These are phyloP conservation scores for Beta vulgaris DNA, from an alignment of 148 eudicot genomes.

Conservation along the genomic window DNA sequence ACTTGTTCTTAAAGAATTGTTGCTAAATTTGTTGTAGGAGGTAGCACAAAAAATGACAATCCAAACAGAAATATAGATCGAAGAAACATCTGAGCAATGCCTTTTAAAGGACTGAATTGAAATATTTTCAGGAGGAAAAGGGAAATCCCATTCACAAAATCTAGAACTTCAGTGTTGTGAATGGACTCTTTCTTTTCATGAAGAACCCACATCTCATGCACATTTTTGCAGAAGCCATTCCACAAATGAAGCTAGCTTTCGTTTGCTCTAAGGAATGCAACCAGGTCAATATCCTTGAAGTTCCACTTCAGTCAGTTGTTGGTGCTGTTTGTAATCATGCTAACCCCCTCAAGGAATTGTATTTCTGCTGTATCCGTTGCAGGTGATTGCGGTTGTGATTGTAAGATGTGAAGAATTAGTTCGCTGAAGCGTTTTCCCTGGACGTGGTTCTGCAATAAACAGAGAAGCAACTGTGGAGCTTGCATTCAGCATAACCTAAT, in stretches of 20 bases:
- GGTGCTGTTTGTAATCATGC: neutral
- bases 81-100: neutral
- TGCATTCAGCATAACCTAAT: neutral
- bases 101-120: neutral
- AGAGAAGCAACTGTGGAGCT: neutral
- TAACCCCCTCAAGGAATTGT: neutral
- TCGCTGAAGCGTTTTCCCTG: neutral
- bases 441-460: neutral
- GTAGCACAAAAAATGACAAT: neutral
- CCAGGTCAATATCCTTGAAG: neutral
- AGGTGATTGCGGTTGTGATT: constrained; percentile 13
- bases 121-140: neutral
- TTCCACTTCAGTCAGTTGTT: neutral
- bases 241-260: neutral
- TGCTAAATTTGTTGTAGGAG: constrained; percentile 3
- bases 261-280: neutral
- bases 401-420: neutral
- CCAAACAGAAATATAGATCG: neutral
- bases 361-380: constrained; percentile 3
- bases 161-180: neutral
- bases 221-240: constrained; percentile 6
- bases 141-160: neutral
- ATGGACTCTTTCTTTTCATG: neutral
- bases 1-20: neutral
- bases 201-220: constrained; percentile 6